Evolutionary conservation across 441 rosid genomes (phyloP).

Genomic region (Syzygium malaccense): DNA sequence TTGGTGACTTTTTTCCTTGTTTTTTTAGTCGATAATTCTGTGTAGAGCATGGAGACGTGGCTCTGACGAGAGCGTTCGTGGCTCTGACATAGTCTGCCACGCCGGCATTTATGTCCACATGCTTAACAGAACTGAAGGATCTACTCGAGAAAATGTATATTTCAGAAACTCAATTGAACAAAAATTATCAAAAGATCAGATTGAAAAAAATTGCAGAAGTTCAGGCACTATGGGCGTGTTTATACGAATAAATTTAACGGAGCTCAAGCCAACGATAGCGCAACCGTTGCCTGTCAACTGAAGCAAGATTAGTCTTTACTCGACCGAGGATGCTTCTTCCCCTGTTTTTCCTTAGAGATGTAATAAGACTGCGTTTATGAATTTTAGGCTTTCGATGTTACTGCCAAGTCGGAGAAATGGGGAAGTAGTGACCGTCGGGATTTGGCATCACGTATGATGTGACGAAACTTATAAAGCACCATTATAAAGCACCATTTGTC

Average conservation of each 20-base stretch:
- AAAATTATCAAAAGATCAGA: not conserved
- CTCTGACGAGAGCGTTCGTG: not conserved
- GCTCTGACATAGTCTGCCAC: not conserved
- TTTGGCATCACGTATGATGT: too few relatives aligned
- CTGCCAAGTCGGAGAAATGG: too few relatives aligned
- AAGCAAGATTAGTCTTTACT: not conserved
- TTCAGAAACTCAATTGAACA: not conserved
- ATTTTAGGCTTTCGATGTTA: too few relatives aligned
- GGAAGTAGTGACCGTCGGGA: too few relatives aligned
- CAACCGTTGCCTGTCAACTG: not conserved
- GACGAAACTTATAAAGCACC: too few relatives aligned
- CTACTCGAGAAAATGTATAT: not conserved
- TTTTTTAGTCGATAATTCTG: not conserved
- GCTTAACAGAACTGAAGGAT: not conserved
- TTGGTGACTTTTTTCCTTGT: too few relatives aligned
- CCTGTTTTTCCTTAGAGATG: not conserved
- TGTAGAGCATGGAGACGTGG: not conserved
- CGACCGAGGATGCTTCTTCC: not conserved
- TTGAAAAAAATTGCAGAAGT: not conserved
- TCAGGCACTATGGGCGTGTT: not conserved
- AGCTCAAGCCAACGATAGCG: too few relatives aligned
- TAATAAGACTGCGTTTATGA: too few relatives aligned
- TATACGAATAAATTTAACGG: too few relatives aligned
- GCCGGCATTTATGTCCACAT: not conserved
- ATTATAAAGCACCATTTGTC: too few relatives aligned